Conservation (phyloP, 345 rosid species). For the Melaleuca alternifolia region DNA sequence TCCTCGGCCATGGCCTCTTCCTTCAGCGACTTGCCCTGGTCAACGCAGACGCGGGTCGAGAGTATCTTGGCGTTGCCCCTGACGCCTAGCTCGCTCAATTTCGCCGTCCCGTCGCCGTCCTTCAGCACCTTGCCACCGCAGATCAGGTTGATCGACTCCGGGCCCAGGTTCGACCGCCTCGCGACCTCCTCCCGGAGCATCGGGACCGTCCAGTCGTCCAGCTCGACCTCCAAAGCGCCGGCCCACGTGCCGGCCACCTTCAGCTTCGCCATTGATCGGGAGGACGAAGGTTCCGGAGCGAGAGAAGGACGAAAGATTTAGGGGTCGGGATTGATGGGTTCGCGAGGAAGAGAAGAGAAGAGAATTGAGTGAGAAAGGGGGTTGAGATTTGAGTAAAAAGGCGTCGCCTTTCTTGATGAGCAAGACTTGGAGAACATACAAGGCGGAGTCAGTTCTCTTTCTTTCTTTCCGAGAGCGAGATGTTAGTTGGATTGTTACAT, state of each 20-base stretch:
- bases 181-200: conserved; percentile 77
- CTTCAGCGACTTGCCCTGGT: conserved; percentile 22
- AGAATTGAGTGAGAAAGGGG: neutral
- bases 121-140: conserved; percentile 65
- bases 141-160: conserved; percentile 62
- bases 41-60: conserved; percentile 45
- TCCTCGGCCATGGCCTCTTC: conserved; percentile 59
- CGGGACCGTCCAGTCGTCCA: conserved; percentile 65
- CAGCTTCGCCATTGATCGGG: conserved; percentile 45
- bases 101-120: conserved; percentile 46
- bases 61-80: conserved; percentile 72
- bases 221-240: conserved; percentile 67
- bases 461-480: neutral
- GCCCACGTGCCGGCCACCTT: conserved; percentile 88
- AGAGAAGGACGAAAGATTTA: neutral
- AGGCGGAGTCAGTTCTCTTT: neutral
- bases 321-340: neutral
- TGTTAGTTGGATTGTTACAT: neutral
- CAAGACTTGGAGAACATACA: neutral
- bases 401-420: neutral
- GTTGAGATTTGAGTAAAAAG: neutral
- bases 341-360: neutral
- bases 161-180: conserved; percentile 38
- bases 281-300: neutral
- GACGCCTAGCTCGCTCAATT: conserved; percentile 48